A percentile compares a stretch with the other conserved stretches of the same genome.
Conservation (phyloP, 139 green algal species). For the Dunaliella sp. region DNA sequence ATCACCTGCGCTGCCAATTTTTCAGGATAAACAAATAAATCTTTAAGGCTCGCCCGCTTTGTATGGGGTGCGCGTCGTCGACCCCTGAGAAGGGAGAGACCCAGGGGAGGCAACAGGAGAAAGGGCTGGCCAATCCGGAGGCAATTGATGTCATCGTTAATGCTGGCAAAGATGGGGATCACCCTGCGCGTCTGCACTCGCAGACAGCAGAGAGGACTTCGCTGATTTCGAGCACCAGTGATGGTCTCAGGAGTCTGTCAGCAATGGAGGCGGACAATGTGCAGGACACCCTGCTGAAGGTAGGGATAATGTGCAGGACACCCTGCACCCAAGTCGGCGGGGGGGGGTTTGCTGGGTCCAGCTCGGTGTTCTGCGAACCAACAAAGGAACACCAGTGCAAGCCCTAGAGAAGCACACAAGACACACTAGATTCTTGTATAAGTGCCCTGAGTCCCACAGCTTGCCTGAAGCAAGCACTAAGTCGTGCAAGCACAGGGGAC, state of each 20-base stretch:
- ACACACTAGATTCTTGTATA: too few species aligned
- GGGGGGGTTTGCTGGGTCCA: background rate
- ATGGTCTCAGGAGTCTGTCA: constrained; percentile 22
- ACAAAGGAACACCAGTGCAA: background rate
- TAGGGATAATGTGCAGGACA: constrained; percentile 4
- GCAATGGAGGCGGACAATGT: constrained; percentile 36
- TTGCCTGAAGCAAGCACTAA: background rate
- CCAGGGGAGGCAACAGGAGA: background rate
- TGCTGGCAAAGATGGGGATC: too few species aligned
- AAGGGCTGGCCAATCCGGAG: background rate
- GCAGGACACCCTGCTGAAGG: constrained; percentile 44
- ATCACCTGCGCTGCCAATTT: too few species aligned
- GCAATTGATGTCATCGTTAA: background rate
- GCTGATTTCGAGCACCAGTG: background rate
- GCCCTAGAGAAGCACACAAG: too few species aligned
- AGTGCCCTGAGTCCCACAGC: background rate
- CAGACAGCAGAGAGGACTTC: background rate
- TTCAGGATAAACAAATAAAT: too few species aligned
- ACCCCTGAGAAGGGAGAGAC: background rate
- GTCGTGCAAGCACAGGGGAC: too few species aligned
- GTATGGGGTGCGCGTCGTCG: background rate
- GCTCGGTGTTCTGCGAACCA: background rate
- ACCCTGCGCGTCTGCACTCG: background rate
- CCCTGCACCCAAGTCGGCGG: background rate
- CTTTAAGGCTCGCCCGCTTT: background rate